Evolutionary conservation across 257 asterid species (phyloP).

Genomic region (Prunella vulgaris): DNA sequence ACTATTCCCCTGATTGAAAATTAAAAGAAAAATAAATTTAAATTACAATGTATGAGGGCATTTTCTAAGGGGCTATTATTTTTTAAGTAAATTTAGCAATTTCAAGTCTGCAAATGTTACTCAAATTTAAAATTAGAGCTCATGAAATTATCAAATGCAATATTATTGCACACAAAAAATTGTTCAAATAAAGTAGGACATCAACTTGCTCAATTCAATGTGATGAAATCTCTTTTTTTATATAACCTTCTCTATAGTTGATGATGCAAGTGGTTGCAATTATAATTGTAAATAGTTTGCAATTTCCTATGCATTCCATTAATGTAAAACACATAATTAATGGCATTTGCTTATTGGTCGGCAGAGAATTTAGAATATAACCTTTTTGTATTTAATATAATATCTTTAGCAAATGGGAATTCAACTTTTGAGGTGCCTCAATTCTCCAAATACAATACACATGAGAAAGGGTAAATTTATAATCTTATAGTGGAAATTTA

Average conservation of each 20-base stretch:
- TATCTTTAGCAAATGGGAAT: slow-evolving; percentile 71
- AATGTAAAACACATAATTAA: slow-evolving; percentile 12
- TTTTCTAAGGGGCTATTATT: background rate
- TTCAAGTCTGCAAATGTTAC: too few relatives aligned
- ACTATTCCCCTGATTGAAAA: too few relatives aligned
- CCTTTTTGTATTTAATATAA: slow-evolving; percentile 32
- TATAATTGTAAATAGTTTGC: slow-evolving; percentile 12
- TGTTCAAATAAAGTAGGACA: background rate
- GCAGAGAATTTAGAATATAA: slow-evolving; percentile 53
- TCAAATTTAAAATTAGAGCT: too few relatives aligned
- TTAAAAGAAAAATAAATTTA: too few relatives aligned
- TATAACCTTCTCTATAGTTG: background rate
- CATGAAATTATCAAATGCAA: too few relatives aligned
- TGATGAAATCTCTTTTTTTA: background rate
- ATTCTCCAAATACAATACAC: slow-evolving; percentile 36
- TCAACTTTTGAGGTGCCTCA: slow-evolving; percentile 58
- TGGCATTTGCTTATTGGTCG: slow-evolving; percentile 40
- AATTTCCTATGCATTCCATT: slow-evolving; percentile 15
- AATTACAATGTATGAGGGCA: background rate
- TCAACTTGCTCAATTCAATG: slow-evolving; percentile 1
- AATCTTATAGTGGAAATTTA: slow-evolving; percentile 31
- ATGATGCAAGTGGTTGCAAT: slow-evolving; percentile 14
- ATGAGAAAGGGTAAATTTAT: slow-evolving; percentile 6
- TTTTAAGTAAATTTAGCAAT: too few relatives aligned
- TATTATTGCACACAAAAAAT: background rate